Conservation (phyloP, 2,329 filamentous ascomycete genomes). For the Didymella glomerata region DNA sequence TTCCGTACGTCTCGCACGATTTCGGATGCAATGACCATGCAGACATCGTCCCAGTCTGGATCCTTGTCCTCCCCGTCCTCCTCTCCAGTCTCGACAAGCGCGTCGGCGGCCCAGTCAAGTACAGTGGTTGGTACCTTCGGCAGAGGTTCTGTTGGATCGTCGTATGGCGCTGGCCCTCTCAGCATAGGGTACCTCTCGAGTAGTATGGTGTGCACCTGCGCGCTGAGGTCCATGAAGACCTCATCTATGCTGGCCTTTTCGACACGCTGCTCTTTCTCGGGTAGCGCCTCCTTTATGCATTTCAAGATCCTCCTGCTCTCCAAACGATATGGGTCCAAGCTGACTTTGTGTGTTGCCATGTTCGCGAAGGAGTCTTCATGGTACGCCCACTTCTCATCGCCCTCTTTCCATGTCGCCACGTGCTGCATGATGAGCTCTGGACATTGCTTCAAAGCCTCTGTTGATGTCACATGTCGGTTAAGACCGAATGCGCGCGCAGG, state of each 20-base stretch:
- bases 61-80: slow-evolving; percentile 78
- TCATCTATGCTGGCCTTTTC: slow-evolving; percentile 97
- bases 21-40: slow-evolving; percentile 84
- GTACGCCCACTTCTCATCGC: slow-evolving; percentile 91
- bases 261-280: slow-evolving; percentile 71
- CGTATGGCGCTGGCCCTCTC: slow-evolving; percentile 70
- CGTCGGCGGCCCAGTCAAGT: slow-evolving; percentile 84
- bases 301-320: slow-evolving; percentile 84
- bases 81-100: slow-evolving; percentile 79
- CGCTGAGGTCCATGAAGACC: slow-evolving; percentile 90
- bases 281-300: slow-evolving; percentile 77
- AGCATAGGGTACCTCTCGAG: slow-evolving; percentile 81
- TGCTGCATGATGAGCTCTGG: slow-evolving; percentile 87
- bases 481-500: slow-evolving; percentile 84
- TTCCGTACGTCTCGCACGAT: slow-evolving; percentile 80
- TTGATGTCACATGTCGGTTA: slow-evolving; percentile 77
- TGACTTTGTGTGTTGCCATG: slow-evolving; percentile 91
- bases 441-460: slow-evolving; percentile 86
- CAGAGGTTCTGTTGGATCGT: slow-evolving; percentile 74
- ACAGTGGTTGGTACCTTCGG: slow-evolving; percentile 77
- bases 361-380: slow-evolving; percentile 79
- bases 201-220: slow-evolving; percentile 79
- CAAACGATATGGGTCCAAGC: slow-evolving; percentile 87
- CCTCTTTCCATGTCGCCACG: slow-evolving; percentile 93
- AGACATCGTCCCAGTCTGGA: slow-evolving; percentile 96